Evolutionary conservation across 352 stramenopile genomes (phyloP).

Genomic region (Peronospora destructor): DNA sequence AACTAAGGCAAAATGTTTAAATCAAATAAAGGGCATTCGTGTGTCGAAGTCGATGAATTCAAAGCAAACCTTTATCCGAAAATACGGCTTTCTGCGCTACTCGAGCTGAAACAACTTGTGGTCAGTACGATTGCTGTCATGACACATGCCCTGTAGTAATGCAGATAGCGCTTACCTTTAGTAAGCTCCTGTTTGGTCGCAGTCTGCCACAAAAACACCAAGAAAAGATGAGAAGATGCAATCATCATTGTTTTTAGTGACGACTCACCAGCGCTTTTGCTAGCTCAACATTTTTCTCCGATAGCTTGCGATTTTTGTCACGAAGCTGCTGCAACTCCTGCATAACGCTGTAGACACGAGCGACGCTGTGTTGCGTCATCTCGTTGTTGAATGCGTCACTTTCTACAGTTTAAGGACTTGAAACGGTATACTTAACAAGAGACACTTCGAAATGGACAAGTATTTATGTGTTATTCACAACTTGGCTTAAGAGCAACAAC

Average conservation of each 20-base stretch:
- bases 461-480: too few species aligned
- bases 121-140: constrained; percentile 1
- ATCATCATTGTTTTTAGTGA: background rate
- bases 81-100: constrained; percentile 22
- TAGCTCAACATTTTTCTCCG: constrained; percentile 54
- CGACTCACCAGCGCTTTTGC: constrained; percentile 52
- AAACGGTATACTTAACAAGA: constrained; percentile 1
- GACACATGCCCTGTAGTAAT: background rate
- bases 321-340: constrained; percentile 56
- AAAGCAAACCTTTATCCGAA: constrained; percentile 26
- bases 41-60: background rate
- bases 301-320: constrained; percentile 32
- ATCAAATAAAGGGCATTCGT: background rate
- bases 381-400: constrained; percentile 15
- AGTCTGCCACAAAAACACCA: constrained; percentile 31
- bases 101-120: constrained; percentile 15
- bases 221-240: constrained; percentile 1
- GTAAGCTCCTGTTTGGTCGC: constrained; percentile 46
- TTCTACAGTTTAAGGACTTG: constrained; percentile 4
- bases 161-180: constrained; percentile 22
- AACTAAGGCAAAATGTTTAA: constrained; percentile 15
- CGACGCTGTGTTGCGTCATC: constrained; percentile 34
- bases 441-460: too few species aligned
- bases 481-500: too few species aligned
- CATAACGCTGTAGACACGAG: constrained; percentile 53